Evolutionary conservation across 495 filamentous ascomycete genomes (phyloP), one percentile per base, ranked within the genome.

Genomic region (Aspergillus baeticus): DNA sequence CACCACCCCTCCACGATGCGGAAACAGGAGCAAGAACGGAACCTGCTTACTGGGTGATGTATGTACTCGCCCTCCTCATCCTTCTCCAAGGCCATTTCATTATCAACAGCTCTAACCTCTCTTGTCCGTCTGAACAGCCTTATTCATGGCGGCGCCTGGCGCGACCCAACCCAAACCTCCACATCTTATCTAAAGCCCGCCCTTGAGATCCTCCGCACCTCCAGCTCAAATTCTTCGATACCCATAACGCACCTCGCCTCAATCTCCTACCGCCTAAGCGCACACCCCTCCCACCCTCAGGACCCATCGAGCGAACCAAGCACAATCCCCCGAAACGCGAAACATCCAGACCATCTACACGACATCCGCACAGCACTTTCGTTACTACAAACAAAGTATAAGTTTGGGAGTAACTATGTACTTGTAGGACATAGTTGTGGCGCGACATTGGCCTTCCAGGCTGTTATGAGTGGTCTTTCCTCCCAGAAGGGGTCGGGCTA

Each of bases 131-230:
- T 22, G 15, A 21, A 15, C n/a, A 84, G 87, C 62, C 92, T 84
- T 73, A 86, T 96, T 68, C 92, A 96, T 73, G 91, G 92, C 62
- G 92, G 92, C 63, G 92, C 88, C 63, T 96, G 90, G 89, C 83
- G 89, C 54, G 91, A 96, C 64, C 91, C 91, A 42, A 68, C 66
- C 43, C 69, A 85, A 18, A 81, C 77, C 49, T 70, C 81, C 15
- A 56, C 72, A 15, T 41, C 29, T 6, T 71, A 72, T n/a, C 83
- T 87, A 56, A 58, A 68, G 20, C 70, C 76, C 5, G 72, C 78
- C 13, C 66, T 81, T 39, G 60, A 69, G 11, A 69, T 73, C 53
- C 74, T 87, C 18, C 66, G 76, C 51, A 49, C 62, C 17, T 48
- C 17, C 17, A 21, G 14, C 11, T 13, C 47, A 7, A 23, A 33